Evolutionary conservation across 2,329 filamentous ascomycete genomes (phyloP).

Genomic region (Trichoderma arundinaceum): DNA sequence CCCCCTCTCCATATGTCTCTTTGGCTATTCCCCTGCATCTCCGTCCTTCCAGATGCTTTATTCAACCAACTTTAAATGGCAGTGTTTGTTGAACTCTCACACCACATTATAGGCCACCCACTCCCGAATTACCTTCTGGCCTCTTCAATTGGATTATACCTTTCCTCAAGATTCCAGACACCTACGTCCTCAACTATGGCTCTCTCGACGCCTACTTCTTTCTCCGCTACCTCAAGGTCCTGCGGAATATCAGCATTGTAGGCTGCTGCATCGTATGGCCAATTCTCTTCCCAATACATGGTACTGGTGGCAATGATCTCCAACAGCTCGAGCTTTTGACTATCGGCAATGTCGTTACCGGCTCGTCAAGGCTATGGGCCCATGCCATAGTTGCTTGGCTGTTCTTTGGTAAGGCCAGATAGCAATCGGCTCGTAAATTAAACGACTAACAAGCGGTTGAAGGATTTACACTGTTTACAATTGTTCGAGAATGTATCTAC

Average conservation of each 20-base stretch:
- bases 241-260: constrained; percentile 84
- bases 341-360: constrained; percentile 75
- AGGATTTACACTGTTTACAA: constrained; percentile 84
- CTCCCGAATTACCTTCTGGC: constrained; percentile 63
- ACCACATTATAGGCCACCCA: constrained; percentile 56
- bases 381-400: constrained; percentile 81
- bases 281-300: constrained; percentile 83
- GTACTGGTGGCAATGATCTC: constrained; percentile 72
- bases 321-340: constrained; percentile 76
- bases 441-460: constrained; percentile 40
- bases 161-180: constrained; percentile 73
- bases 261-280: constrained; percentile 88
- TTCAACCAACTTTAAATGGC: too few species aligned
- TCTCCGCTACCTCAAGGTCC: constrained; percentile 70
- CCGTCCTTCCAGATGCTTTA: not conserved
- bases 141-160: constrained; percentile 70
- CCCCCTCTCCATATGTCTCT: not conserved
- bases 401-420: constrained; percentile 59
- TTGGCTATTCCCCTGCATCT: not conserved
- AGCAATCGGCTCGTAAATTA: not conserved
- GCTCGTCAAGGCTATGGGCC: constrained; percentile 72
- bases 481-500: constrained; percentile 87
- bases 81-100: not conserved
- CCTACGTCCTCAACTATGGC: constrained; percentile 84
- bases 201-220: constrained; percentile 92